Base-by-base conservation (phyloP, 2,329 filamentous ascomycete genomes). In the Seiridium unicorne region DNA sequence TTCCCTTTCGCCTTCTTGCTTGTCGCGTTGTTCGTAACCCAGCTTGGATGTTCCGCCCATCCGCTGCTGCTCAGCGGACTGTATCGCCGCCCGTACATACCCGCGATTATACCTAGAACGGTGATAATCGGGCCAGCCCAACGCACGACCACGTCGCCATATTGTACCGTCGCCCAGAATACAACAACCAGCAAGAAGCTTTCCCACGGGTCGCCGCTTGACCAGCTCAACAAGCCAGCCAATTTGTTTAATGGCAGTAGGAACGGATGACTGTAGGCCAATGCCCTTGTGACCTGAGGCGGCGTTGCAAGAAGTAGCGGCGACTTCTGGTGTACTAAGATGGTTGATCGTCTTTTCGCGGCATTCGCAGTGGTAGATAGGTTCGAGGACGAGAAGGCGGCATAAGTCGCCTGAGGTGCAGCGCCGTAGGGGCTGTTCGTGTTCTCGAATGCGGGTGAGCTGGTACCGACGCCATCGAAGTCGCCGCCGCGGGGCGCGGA, bases 231-330 rank as follows among this genome's bases (percentile, higher is more conserved):
- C 62, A 99, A 79, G 0, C 94, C 95, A 3, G 85, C 89, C 13
- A 96, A 76, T 71, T 90, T 91, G 74, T 97, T 98, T 60, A 98
- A 80, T 5, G 93, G 93, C 6, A 97, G 80, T 6, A 99, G 81
- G 72, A 97, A 98, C 0, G 95, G 93, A 72, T 99, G 94, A 64
- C 93, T 97, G 74, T 98, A 97, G 64, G 94, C 94, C 62, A 99
- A 83, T 11, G 94, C 93, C 67, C 95, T 87, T 2, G 95, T 99
- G 73, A 99, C 89, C 72, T 97, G 92, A 1, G 95, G 95, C 48
- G 95, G 95, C 8, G 95, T 99, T 13, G 94, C 93, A 61, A 96
- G 89, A 18, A 99, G 84, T 51, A 99, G 78, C 9, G 95, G 95
- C 13, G 92, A 97, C 77, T 98, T 99, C 74, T 97, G 94, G 76